phyloP scores from a whole-genome alignment of 1,284 basidiomycete genomes.

The Melampsora americana region DNA sequence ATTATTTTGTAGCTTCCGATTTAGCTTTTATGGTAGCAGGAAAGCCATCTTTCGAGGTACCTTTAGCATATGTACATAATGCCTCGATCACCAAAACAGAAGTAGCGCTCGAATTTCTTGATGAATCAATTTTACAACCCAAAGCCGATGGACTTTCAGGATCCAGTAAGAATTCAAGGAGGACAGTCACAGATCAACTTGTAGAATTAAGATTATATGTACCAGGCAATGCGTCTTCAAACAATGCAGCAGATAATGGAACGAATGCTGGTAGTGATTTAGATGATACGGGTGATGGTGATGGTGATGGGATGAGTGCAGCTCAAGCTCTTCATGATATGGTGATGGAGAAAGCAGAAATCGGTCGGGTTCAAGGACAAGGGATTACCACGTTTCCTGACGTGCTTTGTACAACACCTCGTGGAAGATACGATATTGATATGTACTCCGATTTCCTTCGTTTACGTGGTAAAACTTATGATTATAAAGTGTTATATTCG shows the following conservation, averaged over 20 bases:
- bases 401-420: slow-evolving; percentile 89
- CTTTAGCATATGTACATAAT: slow-evolving; percentile 82
- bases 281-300: slow-evolving; percentile 56
- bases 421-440: slow-evolving; percentile 95
- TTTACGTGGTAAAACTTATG: slow-evolving; percentile 94
- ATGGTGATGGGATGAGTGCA: slow-evolving; percentile 66
- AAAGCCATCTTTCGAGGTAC: slow-evolving; percentile 86
- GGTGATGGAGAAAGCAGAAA: slow-evolving; percentile 94
- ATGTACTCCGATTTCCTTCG: slow-evolving; percentile 94
- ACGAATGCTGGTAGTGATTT: slow-evolving; percentile 51
- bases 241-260: slow-evolving; percentile 51
- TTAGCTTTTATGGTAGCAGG: slow-evolving; percentile 86
- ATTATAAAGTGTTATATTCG: slow-evolving; percentile 93
- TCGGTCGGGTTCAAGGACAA: slow-evolving; percentile 86
- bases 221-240: slow-evolving; percentile 72
- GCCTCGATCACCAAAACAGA: slow-evolving; percentile 97
- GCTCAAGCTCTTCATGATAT: slow-evolving; percentile 95
- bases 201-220: slow-evolving; percentile 96
- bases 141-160: slow-evolving; percentile 58
- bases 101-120: slow-evolving; percentile 89
- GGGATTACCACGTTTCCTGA: slow-evolving; percentile 94
- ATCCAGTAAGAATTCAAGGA: slow-evolving; percentile 48
- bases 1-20: slow-evolving; percentile 66
- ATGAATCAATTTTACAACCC: slow-evolving; percentile 54
- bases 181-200: slow-evolving; percentile 67